Conservation (phyloP, 163 green algal species). For the Chlamydomonas reinhardtii region DNA sequence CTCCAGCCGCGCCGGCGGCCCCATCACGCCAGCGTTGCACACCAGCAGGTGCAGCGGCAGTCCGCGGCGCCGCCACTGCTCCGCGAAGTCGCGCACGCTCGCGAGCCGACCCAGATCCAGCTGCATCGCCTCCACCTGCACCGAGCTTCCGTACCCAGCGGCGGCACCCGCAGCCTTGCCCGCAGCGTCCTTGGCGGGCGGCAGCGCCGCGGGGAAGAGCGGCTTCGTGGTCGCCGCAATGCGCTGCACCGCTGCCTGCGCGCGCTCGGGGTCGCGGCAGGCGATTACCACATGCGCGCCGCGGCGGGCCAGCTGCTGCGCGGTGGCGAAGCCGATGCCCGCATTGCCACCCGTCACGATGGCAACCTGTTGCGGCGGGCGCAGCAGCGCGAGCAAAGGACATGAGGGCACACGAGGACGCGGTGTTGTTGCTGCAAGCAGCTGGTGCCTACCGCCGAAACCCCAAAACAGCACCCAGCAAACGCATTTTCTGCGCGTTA, state of each 20-base stretch:
- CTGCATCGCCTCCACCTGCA: conserved; percentile 30
- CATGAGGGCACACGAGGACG: too few species aligned
- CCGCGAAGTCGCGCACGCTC: conserved; percentile 21
- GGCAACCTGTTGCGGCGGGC: conserved; percentile 65
- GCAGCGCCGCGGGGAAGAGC: background rate
- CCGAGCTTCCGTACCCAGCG: background rate
- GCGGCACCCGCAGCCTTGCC: too few species aligned
- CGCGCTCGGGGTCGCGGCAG: conserved; percentile 52
- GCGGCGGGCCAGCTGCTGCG: conserved; percentile 63
- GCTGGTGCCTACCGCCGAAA: too few species aligned
- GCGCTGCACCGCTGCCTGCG: conserved; percentile 24
- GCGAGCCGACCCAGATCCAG: conserved; percentile 36
- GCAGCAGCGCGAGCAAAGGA: too few species aligned
- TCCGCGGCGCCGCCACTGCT: background rate
- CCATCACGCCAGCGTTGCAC: conserved; percentile 65
- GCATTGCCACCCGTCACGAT: conserved; percentile 83
- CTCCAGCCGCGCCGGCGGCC: conserved; percentile 18
- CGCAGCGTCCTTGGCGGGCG: too few species aligned
- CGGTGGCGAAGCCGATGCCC: conserved; percentile 76
- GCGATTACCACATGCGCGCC: conserved; percentile 78
- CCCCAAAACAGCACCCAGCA: too few species aligned
- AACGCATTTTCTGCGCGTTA: too few species aligned
- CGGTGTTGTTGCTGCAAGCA: too few species aligned
- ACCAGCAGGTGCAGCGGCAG: conserved; percentile 57
- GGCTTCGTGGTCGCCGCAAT: background rate